Conservation (phyloP, 179 eudicot genomes). For the Amaranthus tricolor region DNA sequence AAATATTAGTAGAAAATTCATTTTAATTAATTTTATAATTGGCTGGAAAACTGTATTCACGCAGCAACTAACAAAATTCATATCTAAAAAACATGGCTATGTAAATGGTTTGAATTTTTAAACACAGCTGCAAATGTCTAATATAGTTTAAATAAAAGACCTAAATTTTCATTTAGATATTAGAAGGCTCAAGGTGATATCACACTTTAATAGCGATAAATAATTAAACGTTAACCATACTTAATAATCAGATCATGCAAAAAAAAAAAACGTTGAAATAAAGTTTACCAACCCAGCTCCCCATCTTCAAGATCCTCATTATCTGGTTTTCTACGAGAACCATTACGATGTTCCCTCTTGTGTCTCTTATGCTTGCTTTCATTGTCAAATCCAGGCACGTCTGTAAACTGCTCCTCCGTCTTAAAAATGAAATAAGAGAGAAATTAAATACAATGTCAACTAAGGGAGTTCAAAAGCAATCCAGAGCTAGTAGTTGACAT, state of each 20-base stretch:
- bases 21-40: too few relatives aligned
- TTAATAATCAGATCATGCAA: neutral
- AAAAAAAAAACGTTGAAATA: neutral
- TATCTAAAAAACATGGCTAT: too few relatives aligned
- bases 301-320: slow-evolving; percentile 57
- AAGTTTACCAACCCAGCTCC: slow-evolving; percentile 46
- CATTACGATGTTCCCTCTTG: slow-evolving; percentile 60
- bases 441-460: slow-evolving; percentile 1
- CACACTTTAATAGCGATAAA: neutral
- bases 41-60: too few relatives aligned
- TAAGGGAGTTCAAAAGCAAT: neutral
- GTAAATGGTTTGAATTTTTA: neutral
- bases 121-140: neutral
- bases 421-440: slow-evolving; percentile 13
- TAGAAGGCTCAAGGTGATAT: neutral
- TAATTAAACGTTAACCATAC: neutral
- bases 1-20: too few relatives aligned
- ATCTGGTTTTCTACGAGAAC: slow-evolving; percentile 49
- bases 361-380: slow-evolving; percentile 66
- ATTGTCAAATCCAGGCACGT: slow-evolving; percentile 47
- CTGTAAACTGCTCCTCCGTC: slow-evolving; percentile 45
- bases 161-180: neutral
- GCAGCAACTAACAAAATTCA: too few relatives aligned
- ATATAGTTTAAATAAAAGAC: neutral
- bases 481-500: neutral